Base-by-base conservation (phyloP, 2,329 filamentous ascomycete genomes). In the Sphaerulina musiva region DNA sequence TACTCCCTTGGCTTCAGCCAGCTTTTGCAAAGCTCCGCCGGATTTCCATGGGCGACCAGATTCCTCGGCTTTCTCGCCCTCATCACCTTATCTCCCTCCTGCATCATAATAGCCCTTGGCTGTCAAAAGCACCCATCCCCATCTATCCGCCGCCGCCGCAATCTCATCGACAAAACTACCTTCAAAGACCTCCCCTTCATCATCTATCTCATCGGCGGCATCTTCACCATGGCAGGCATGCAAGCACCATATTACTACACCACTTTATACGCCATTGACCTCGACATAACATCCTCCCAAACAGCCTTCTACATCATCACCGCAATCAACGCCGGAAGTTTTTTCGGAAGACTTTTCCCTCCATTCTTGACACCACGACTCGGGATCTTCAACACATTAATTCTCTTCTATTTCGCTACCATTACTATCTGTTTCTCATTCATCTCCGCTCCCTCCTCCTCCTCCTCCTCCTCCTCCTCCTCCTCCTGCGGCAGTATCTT, bases 31-130 rank as follows among this genome's bases (percentile, higher is more conserved):
- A 26, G 14, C 17, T 57, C n/a, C 7, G 29, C 81, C 8, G 79
- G 80, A 2, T 82, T 80, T 51, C 74, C 70, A 7, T 81, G 79
- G 78, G 69, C 75, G 0, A 71, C 80, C 0, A 69, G 79, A 2
- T 67, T 79, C 38, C 66, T 77, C 12, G 79, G 72, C 0, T 81
- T 64, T 5, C 71, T 78, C 42, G 67, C 74, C 8, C 53, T 66
- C 11, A 45, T 46, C 8, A 53, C 56, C 9, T 36, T 36, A 9
- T 4, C 34, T 10, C 34, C 10, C 3, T 36, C 34, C 3, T 36
- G 34, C 34, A 9, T 36, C 12, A 9, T 36, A 4, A 36, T 36
- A 8, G 12, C 9, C 34, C 3, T 36, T n/a, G 34, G 34, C 5
- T 6, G 34, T 4, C 34, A 36, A 8, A 36, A 9, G 34, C 26